phyloP scores from a whole-genome alignment of 2,329 filamentous ascomycete genomes.

The Alternaria incomplexa region DNA sequence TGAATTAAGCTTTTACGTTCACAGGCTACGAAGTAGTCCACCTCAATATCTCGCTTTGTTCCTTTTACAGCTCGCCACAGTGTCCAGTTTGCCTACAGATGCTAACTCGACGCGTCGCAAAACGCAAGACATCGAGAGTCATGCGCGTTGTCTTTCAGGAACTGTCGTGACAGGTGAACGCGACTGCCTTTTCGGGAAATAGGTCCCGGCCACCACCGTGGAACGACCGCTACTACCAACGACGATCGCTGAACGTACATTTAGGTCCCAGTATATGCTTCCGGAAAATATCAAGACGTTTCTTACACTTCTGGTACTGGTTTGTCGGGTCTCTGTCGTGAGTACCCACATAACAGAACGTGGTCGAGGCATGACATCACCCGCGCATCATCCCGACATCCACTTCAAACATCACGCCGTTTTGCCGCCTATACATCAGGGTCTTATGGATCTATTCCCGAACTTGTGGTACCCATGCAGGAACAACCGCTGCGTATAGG shows the following conservation, averaged over 20 bases:
- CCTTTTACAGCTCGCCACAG: neutral
- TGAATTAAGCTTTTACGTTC: neutral
- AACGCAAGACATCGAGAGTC: neutral
- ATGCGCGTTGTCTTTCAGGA: neutral
- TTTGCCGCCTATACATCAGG: neutral
- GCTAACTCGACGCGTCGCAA: neutral
- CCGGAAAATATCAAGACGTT: neutral
- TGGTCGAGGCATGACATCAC: neutral
- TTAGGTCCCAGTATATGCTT: neutral
- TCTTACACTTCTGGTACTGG: neutral
- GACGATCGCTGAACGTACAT: neutral
- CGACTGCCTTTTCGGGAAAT: neutral
- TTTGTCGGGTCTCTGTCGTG: neutral
- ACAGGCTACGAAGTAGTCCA: neutral
- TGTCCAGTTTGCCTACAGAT: neutral
- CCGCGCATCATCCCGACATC: neutral
- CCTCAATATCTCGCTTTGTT: neutral
- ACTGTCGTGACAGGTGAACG: neutral
- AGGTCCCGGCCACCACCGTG: neutral
- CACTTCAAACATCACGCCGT: neutral
- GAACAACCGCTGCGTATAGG: neutral
- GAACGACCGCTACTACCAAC: neutral
- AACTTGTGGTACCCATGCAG: neutral
- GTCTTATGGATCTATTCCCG: neutral
- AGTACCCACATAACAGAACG: neutral